These are phyloP conservation scores for Kluyveromyces sp. DNA, from an alignment of 1,139 yeast genomes.

Conservation along the genomic window DNA sequence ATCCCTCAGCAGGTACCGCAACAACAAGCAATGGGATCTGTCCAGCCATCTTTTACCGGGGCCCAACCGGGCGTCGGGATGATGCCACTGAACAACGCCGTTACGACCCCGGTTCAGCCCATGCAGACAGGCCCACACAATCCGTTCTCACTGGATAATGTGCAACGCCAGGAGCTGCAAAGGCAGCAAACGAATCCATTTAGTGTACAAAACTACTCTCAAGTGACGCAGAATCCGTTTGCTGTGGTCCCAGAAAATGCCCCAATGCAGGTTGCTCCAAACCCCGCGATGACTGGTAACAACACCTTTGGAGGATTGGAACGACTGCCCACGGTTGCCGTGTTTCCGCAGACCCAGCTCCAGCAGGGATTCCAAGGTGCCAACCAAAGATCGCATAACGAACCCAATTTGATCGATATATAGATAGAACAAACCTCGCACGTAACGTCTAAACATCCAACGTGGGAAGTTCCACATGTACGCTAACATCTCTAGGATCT, in stretches of 20 bases:
- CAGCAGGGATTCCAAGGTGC: conserved; percentile 8
- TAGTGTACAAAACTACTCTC: conserved; percentile 12
- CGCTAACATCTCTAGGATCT: too few species aligned
- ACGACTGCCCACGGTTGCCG: conserved; percentile 52
- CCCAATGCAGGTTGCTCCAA: not conserved
- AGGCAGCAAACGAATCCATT: conserved; percentile 9
- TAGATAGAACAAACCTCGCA: conserved; percentile 11
- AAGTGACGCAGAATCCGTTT: conserved; percentile 10
- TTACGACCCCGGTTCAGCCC: conserved; percentile 5
- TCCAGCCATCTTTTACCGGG: not conserved
- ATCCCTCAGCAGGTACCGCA: conserved; percentile 11
- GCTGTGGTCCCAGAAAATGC: not conserved
- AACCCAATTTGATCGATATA: conserved; percentile 28
- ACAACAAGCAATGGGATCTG: not conserved
- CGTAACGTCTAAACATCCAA: not conserved
- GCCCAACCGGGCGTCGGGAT: conserved; percentile 2
- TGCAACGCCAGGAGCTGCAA: conserved; percentile 7
- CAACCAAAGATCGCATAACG: conserved; percentile 7
- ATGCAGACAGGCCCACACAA: conserved; percentile 25
- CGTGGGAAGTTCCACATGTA: not conserved
- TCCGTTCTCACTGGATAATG: conserved; percentile 23
- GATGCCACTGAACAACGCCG: conserved; percentile 27
- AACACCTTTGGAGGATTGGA: conserved; percentile 67
- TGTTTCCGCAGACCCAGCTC: conserved; percentile 53
- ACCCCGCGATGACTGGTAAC: not conserved